Percentiles rank a stretch among this genome's conserved stretches.
Conservation (phyloP, 1,284 basidiomycete genomes). For the Phellinidium pouzarii region DNA sequence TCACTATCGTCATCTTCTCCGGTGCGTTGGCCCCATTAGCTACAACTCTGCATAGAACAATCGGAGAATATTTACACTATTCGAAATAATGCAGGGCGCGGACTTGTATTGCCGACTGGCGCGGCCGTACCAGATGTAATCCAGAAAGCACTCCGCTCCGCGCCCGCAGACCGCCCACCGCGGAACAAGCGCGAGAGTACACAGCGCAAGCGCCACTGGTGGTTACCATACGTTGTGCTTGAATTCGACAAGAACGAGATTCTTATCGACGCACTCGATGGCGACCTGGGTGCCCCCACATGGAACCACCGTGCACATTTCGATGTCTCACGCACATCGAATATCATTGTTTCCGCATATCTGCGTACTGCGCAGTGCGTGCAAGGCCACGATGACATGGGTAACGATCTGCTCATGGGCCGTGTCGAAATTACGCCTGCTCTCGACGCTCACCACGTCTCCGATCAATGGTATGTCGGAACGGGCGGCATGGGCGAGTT, state of each 20-base stretch:
- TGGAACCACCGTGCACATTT: conserved; percentile 99
- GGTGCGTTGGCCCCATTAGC: conserved; percentile 37
- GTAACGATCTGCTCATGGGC: conserved; percentile 86
- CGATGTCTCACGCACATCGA: conserved; percentile 86
- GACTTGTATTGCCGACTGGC: conserved; percentile 67
- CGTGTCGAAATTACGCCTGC: conserved; percentile 86
- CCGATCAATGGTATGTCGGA: conserved; percentile 86
- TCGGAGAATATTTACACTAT: not conserved
- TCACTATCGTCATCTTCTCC: conserved; percentile 84
- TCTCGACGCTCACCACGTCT: conserved; percentile 75
- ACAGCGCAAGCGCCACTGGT: conserved; percentile 89
- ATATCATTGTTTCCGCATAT: conserved; percentile 84
- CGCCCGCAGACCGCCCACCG: conserved; percentile 33
- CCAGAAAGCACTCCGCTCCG: conserved; percentile 66
- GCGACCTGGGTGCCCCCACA: conserved; percentile 76
- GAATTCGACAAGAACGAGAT: conserved; percentile 99
- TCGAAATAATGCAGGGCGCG: conserved; percentile 47
- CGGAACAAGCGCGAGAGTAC: conserved; percentile 77
- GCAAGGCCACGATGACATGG: conserved; percentile 81
- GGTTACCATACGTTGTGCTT: conserved; percentile 94
- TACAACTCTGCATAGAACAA: not conserved
- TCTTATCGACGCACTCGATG: conserved; percentile 90
- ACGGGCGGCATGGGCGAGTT: conserved; percentile 85
- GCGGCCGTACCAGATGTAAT: conserved; percentile 82
- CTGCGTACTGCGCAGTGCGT: conserved; percentile 67